A percentile compares a stretch with the other conserved stretches of the same genome.
These are phyloP conservation scores for Thelonectria discophora DNA, from an alignment of 2,329 filamentous ascomycete genomes.

Conservation along the genomic window DNA sequence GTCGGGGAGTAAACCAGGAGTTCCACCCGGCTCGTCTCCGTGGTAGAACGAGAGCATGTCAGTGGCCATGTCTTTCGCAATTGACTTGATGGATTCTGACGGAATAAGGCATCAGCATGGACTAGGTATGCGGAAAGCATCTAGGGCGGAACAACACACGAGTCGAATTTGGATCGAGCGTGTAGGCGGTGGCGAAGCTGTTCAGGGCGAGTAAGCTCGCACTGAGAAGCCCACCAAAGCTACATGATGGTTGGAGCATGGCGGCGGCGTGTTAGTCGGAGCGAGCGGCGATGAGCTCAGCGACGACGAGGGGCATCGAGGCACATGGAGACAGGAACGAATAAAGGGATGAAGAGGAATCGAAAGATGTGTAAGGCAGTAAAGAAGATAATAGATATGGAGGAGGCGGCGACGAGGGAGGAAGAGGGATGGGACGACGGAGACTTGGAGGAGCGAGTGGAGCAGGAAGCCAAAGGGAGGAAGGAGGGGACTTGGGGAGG, in stretches of 20 bases:
- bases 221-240: slow-evolving; percentile 34
- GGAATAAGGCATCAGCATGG: slow-evolving; percentile 9
- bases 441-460: slow-evolving; percentile 1
- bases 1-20: slow-evolving; percentile 60
- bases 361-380: slow-evolving; percentile 14
- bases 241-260: slow-evolving; percentile 35
- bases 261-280: slow-evolving; percentile 17
- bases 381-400: slow-evolving; percentile 6
- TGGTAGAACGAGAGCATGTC: slow-evolving; percentile 57
- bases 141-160: slow-evolving; percentile 38
- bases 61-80: slow-evolving; percentile 60
- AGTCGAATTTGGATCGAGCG: slow-evolving; percentile 50
- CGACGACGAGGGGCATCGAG: slow-evolving; percentile 22
- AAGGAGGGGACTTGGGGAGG: not conserved
- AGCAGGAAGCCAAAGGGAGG: not conserved
- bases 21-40: slow-evolving; percentile 60
- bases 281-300: slow-evolving; percentile 34
- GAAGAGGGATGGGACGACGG: slow-evolving; percentile 8
- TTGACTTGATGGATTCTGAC: slow-evolving; percentile 59
- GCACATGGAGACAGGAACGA: slow-evolving; percentile 33
- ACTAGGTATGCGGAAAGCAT: not conserved
- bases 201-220: slow-evolving; percentile 39
- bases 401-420: slow-evolving; percentile 9
- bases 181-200: slow-evolving; percentile 45
- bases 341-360: slow-evolving; percentile 13